phyloP scores from a whole-genome alignment of 2,329 filamentous ascomycete genomes.

The Diaporthe sp. region DNA sequence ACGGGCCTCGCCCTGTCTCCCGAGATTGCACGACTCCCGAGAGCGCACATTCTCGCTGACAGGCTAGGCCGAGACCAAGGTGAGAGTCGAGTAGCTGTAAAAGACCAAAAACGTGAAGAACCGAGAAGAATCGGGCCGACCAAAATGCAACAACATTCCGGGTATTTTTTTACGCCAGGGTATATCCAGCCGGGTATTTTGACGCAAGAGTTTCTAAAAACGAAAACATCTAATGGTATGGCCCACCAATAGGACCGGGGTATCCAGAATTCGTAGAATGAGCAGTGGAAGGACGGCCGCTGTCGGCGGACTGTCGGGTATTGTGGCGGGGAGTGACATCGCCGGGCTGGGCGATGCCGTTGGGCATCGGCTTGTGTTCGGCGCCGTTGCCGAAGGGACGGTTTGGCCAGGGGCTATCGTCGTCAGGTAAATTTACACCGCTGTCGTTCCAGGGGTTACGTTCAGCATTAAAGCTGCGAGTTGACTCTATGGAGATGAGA shows the following conservation, averaged over 20 bases:
- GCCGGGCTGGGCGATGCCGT: constrained; percentile 74
- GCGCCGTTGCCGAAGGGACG: constrained; percentile 74
- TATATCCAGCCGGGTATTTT: constrained; percentile 74
- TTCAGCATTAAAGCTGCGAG: constrained; percentile 88
- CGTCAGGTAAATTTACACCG: constrained; percentile 91
- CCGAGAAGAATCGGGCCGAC: constrained; percentile 52
- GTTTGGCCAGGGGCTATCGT: constrained; percentile 76
- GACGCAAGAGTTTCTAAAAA: constrained; percentile 52
- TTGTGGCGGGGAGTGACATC: constrained; percentile 87
- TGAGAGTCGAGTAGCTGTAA: constrained; percentile 38
- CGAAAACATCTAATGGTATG: constrained; percentile 79
- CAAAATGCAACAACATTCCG: constrained; percentile 58
- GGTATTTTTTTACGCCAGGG: constrained; percentile 70
- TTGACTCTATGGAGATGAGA: constrained; percentile 94
- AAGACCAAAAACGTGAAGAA: constrained; percentile 48
- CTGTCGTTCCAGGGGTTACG: constrained; percentile 99
- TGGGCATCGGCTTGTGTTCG: constrained; percentile 69
- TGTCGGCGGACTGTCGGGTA: constrained; percentile 87
- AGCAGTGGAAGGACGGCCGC: constrained; percentile 91
- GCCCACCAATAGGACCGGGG: constrained; percentile 84
- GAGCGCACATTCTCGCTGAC: not conserved
- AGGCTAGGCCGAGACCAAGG: constrained; percentile 34
- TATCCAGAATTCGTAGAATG: constrained; percentile 97
- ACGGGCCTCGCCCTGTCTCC: not conserved
- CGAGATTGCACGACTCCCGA: not conserved